Evolutionary conservation across 1,139 yeast genomes (phyloP), one percentile per base, ranked within the genome.

Genomic region (Zhuliangozyma parablackwelliae): DNA sequence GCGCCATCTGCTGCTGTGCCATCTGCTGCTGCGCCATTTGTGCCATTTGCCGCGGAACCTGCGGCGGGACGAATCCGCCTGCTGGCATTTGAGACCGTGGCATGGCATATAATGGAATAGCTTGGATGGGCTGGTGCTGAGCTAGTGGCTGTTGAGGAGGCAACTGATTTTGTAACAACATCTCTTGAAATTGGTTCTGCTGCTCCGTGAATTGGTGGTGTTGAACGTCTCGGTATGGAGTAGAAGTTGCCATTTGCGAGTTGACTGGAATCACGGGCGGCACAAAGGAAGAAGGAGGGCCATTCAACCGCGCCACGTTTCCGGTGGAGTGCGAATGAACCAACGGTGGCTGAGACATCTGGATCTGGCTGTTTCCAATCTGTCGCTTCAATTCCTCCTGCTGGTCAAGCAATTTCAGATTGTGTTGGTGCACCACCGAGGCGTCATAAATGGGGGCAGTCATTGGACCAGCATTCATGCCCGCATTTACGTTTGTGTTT

Each of bases 381-480:
- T 40, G 30, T 21, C 31, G 11, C 31, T 29, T 33, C 26, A 27
- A 30, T 28, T 20, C 29, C 26, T 36, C 33, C 31, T 44, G 43
- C 21, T 42, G 34, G 20, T 32, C 34, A 11, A 37, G 31, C 31
- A 31, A 32, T n/a, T 34, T 36, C 21, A 30, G 29, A 30, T 40
- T 41, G 21, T 32, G 27, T 25, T 24, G 23, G 21, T 35, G 31
- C 8, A 34, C 36, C 12, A 41, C 25, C 13, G 33, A 34, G 5
- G 68, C 55, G 44, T 61, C 56, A 40, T 54, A 64, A 12, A 62
- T 53, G 4, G 72, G 72, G 5, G 70, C 71, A 20, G 66, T 61
- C 34, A 56, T 48, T 20, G 69, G 70, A 3, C 69, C 70, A n/a
- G 48, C 42, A 20, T 34, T 30, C 9, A 39, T 40, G 12, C 36